Evolutionary conservation across 1,139 yeast species (phyloP), one percentile per base, ranked within the genome.

Genomic region (Ogataea hybrid): DNA sequence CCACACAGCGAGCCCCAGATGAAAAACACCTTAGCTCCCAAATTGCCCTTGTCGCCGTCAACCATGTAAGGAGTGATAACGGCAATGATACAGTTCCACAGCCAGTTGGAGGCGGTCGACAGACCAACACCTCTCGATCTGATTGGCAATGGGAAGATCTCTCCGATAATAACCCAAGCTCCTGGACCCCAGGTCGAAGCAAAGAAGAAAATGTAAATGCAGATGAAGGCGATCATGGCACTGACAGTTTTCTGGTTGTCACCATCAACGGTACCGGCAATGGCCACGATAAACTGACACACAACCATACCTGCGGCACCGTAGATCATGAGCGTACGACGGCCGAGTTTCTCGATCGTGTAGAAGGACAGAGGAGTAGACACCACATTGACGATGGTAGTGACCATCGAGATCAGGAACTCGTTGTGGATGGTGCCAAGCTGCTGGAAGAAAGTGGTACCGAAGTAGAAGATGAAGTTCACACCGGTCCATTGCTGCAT

Each of bases 401-500:
- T 75, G 47, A 80, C 70, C 50, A 81, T 69, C 22, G 81, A 60
- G 39, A 71, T 73, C 38, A 73, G 51, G 51, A 73, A 68, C 39
- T 70, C 66, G 47, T 74, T 70, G 10, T 61, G 35, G 51, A 78
- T 77, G 52, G 79, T 77, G 38, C 83, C 78, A 42, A 69, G 63
- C 54, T 70, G 64, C 50, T 64, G 58, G 70, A 80, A 80, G 65
- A 81, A 79, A 27, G 82, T 72, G 17, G 87, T 81, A 58, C 86
- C 85, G 52, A 70, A 81, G 67, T 79, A 80, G 62, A 79, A 80
- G 57, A 82, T 77, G 59, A 82, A 84, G 68, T 83, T 83, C 57
- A 81, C 73, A 64, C 89, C 90, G 39, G 87, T 80, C 68, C 81
- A 73, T 64, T 82, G 88, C 65, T 81, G 86, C 68, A 79, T 73